Percentiles rank a stretch among this genome's conserved stretches.
phyloP scores from a whole-genome alignment of 345 rosid genomes.

The Hibiscus syriacus region DNA sequence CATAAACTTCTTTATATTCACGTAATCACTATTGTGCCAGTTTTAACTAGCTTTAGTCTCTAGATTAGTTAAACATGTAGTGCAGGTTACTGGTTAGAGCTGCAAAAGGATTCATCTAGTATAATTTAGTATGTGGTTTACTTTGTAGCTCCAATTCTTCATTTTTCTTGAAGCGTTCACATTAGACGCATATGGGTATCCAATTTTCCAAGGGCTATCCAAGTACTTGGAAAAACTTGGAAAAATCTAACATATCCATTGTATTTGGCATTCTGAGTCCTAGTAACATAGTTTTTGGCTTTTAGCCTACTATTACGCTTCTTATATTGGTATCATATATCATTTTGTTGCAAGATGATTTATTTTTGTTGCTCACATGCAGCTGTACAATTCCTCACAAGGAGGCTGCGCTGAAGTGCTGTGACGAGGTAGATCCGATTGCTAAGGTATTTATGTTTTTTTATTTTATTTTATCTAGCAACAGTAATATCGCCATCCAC shows the following conservation, averaged over 20 bases:
- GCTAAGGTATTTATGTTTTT: conserved; percentile 52
- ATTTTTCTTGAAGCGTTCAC: neutral
- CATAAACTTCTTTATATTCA: neutral
- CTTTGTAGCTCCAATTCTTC: neutral
- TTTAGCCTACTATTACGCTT: neutral
- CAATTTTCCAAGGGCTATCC: neutral
- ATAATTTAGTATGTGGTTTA: neutral
- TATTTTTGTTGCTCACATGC: conserved; percentile 11
- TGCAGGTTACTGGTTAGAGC: neutral
- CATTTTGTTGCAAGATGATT: neutral
- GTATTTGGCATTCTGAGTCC: neutral
- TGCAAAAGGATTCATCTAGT: neutral
- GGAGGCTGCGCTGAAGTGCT: conserved; percentile 71
- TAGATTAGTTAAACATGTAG: neutral
- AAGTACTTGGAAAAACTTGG: neutral
- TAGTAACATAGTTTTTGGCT: neutral
- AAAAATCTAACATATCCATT: neutral
- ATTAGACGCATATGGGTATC: neutral
- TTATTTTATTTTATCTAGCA: neutral
- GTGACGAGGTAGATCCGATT: conserved; percentile 83
- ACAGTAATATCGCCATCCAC: neutral
- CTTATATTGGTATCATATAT: neutral
- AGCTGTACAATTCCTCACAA: conserved; percentile 93
- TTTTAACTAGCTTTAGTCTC: conserved; percentile 5
- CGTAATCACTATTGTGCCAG: neutral